Evolutionary conservation across 1,284 basidiomycete genomes (phyloP).

Genomic region (Moesziomyces globuligerus): DNA sequence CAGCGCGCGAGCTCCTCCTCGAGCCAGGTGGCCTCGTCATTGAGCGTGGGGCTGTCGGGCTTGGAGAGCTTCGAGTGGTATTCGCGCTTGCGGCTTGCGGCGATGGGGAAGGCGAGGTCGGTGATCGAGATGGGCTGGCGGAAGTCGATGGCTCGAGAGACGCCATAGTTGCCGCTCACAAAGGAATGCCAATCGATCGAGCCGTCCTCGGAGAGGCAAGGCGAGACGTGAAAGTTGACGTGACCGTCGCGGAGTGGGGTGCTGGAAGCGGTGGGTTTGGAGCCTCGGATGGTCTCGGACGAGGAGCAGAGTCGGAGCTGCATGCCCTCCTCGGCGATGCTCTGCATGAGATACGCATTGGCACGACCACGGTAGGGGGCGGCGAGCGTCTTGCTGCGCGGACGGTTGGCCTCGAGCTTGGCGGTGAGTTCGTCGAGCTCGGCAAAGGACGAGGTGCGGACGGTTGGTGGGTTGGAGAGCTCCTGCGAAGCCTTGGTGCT

Average conservation of each 20-base stretch:
- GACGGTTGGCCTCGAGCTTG: slow-evolving; percentile 29
- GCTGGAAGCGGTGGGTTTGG: not conserved
- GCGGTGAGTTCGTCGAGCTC: slow-evolving; percentile 29
- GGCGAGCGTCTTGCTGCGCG: slow-evolving; percentile 12
- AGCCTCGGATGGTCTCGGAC: slow-evolving; percentile 27
- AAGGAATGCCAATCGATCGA: slow-evolving; percentile 34
- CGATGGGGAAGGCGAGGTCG: slow-evolving; percentile 17
- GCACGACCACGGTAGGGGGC: slow-evolving; percentile 1
- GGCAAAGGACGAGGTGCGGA: slow-evolving; percentile 17
- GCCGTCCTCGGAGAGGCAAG: slow-evolving; percentile 15
- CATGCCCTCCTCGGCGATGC: slow-evolving; percentile 29
- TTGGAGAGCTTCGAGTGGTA: slow-evolving; percentile 33
- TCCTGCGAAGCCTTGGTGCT: not conserved
- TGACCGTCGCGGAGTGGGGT: slow-evolving; percentile 7
- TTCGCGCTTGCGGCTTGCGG: slow-evolving; percentile 2
- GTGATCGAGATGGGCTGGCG: slow-evolving; percentile 15
- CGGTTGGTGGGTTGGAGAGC: slow-evolving; percentile 7
- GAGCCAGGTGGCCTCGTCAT: slow-evolving; percentile 42
- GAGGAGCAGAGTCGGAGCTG: slow-evolving; percentile 19
- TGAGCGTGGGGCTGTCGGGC: slow-evolving; percentile 37
- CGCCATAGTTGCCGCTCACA: slow-evolving; percentile 27
- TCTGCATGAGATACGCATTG: slow-evolving; percentile 19
- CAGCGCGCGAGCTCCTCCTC: slow-evolving; percentile 41
- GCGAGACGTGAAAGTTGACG: slow-evolving; percentile 22
- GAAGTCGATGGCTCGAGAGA: not conserved